A percentile compares a stretch with the other conserved stretches of the same genome.
These are phyloP conservation scores for Penicillium bialowiezense DNA, from an alignment of 495 filamentous ascomycete species.

Conservation along the genomic window DNA sequence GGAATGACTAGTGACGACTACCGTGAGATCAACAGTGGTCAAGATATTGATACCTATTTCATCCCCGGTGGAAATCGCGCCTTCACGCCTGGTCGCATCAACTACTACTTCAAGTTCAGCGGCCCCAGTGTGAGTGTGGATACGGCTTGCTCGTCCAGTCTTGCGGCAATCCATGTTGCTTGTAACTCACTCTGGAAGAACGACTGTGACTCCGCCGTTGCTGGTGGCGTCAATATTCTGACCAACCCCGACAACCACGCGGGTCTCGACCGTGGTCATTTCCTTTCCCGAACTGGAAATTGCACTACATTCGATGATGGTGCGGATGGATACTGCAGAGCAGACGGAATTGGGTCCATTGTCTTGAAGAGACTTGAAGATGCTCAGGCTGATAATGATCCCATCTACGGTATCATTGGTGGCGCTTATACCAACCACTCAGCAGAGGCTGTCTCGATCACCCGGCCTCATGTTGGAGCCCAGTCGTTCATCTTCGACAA, in stretches of 20 bases:
- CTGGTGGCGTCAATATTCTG: slow-evolving; percentile 77
- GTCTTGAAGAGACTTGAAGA: slow-evolving; percentile 74
- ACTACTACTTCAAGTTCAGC: slow-evolving; percentile 84
- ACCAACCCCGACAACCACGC: slow-evolving; percentile 85
- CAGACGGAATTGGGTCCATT: slow-evolving; percentile 68
- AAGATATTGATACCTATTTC: slow-evolving; percentile 92
- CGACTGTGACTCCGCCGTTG: slow-evolving; percentile 81
- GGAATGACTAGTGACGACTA: slow-evolving; percentile 92
- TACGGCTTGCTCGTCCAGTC: slow-evolving; percentile 84
- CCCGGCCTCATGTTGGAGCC: slow-evolving; percentile 70
- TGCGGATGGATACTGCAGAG: slow-evolving; percentile 77
- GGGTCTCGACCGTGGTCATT: slow-evolving; percentile 79
- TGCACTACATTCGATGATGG: slow-evolving; percentile 78
- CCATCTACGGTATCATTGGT: slow-evolving; percentile 65
- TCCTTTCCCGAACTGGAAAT: slow-evolving; percentile 73
- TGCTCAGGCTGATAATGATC: slow-evolving; percentile 71
- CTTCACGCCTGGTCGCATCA: slow-evolving; percentile 85
- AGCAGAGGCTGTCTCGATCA: slow-evolving; percentile 76
- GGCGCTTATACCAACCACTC: slow-evolving; percentile 73
- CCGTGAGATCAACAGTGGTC: slow-evolving; percentile 83
- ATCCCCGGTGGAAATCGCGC: slow-evolving; percentile 87
- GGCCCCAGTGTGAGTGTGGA: slow-evolving; percentile 85
- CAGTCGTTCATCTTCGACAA: slow-evolving; percentile 68
- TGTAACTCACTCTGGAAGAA: slow-evolving; percentile 78
- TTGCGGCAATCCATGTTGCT: slow-evolving; percentile 80